Conservation (phyloP, 345 rosid species). For the Melaleuca alternifolia region DNA sequence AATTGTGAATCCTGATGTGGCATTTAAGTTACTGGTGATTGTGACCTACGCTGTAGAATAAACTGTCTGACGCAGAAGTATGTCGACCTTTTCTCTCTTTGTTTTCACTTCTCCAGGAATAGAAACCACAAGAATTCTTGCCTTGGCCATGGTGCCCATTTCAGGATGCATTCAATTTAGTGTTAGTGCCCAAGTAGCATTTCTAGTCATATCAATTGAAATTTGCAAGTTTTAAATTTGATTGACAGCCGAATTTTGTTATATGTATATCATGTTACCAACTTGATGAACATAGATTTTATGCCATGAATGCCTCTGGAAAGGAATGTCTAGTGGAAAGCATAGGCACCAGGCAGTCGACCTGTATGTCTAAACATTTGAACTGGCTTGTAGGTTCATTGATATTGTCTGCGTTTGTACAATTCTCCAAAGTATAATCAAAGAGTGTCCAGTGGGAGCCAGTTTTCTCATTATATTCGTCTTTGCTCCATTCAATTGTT, state of each 20-base stretch:
- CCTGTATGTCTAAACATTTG: not conserved
- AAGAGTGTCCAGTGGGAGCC: not conserved
- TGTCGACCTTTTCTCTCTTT: not conserved
- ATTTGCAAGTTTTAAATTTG: not conserved
- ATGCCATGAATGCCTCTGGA: not conserved
- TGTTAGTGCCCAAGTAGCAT: not conserved
- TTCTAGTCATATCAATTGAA: not conserved
- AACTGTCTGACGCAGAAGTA: not conserved
- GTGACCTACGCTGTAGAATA: not conserved
- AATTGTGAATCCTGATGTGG: not conserved
- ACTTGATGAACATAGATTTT: not conserved
- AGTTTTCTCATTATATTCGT: not conserved
- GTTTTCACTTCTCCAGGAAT: not conserved
- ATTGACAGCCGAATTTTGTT: not conserved
- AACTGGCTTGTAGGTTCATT: not conserved
- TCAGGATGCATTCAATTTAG: too few relatives aligned
- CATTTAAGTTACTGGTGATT: not conserved
- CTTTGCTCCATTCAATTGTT: not conserved
- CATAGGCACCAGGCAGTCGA: not conserved
- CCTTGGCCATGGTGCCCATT: not conserved
- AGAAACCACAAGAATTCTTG: not conserved
- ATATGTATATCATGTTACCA: not conserved
- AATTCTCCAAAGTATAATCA: not conserved
- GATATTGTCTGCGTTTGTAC: not conserved
- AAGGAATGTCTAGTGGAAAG: not conserved